phyloP scores from a whole-genome alignment of 2,329 filamentous ascomycete genomes.

The Fusarium sp. region DNA sequence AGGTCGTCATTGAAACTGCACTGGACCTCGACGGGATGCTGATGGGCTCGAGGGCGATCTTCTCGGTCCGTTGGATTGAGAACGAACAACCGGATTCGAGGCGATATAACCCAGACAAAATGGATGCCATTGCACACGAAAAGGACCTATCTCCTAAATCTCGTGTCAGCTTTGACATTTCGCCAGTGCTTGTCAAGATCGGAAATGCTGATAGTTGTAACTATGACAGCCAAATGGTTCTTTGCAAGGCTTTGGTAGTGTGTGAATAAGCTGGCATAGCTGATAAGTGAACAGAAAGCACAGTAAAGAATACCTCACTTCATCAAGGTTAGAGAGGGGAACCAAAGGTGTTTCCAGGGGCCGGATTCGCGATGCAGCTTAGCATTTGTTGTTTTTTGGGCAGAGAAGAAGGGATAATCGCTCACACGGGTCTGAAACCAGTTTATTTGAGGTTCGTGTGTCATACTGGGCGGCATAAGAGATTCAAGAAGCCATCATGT shows the following conservation, averaged over 20 bases:
- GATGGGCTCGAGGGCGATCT: neutral
- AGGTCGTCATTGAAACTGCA: neutral
- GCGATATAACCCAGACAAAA: neutral
- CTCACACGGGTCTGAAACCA: no score
- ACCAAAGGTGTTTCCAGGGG: no score
- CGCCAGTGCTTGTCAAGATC: neutral
- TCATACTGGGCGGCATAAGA: neutral
- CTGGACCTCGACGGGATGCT: slow-evolving; percentile 1
- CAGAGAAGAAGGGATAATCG: neutral
- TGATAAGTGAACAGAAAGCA: neutral
- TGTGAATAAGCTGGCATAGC: neutral
- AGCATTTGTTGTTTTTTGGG: neutral
- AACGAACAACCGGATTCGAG: neutral
- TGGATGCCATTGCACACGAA: neutral
- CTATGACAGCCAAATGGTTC: neutral
- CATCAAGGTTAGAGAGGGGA: no score
- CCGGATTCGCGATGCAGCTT: neutral
- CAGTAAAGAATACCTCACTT: no score
- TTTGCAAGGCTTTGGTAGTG: neutral
- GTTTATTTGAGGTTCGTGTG: neutral
- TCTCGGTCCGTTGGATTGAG: neutral
- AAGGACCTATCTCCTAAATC: neutral
- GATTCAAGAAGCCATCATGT: neutral
- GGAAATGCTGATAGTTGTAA: slow-evolving; percentile 10
- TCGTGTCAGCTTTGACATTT: neutral